Base-by-base conservation (phyloP, 352 stramenopile genomes). In the Albugo laibachii region DNA sequence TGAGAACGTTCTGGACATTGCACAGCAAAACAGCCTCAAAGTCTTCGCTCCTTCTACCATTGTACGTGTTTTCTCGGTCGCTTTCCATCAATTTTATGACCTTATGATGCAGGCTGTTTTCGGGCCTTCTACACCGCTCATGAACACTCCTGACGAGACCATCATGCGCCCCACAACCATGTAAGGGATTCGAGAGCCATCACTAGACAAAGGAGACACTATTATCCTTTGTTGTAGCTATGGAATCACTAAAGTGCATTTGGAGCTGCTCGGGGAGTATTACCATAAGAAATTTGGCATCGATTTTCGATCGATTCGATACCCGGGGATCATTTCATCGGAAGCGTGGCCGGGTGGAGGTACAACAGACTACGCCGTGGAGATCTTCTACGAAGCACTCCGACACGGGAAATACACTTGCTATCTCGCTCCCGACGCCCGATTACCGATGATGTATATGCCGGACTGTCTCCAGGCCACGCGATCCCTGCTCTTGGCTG, bases 401-500 rank as follows among this genome's bases (percentile, higher is more conserved):
- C 76, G 81, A 59, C 57, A 81, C 46, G 69, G 73, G 62, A 79
- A 75, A 52, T 95, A 95, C 68, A 89, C 69, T 48, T 94, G 79
- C 48, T 95, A 93, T 56, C 48, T 95, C 5, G 47, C 66, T 41
- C 61, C 65, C 11, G 62, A 92, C 45, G 77, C 83, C 13, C 69
- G 71, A 36, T 54, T 95, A 62, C 84, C 84, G 20, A 95, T 95
- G 83, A 95, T 95, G 79, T 95, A 95, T 80, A 95, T 95, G 83
- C 80, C 79, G 19, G 84, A 95, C 59, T 92, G 77, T 48, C 63
- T 95, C 21, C 84, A 87, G 53, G 81, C 75, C 13, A 94, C 84
- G 10, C 45, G 87, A 34, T 65, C 75, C 34, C 63, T 95, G 16
- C 60, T 95, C 36, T 63, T 86, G 49, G 82, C 82, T 0, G 65